These are phyloP conservation scores for Bjerkandera adusta DNA, from an alignment of 1,284 basidiomycete species.

Conservation along the genomic window DNA sequence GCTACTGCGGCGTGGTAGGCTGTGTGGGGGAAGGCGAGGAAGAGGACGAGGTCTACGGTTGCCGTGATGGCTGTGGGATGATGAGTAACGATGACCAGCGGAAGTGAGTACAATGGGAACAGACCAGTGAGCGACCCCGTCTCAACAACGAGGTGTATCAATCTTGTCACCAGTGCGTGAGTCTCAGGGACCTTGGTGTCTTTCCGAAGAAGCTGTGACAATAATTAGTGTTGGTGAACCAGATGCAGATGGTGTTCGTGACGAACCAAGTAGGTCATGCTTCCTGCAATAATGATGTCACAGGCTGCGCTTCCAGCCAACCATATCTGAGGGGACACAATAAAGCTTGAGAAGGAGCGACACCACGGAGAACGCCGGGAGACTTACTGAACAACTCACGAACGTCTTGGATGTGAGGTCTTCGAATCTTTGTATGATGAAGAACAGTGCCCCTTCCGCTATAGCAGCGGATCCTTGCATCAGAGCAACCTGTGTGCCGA, in stretches of 20 bases:
- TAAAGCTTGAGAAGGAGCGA: background rate
- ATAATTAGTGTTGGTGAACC: background rate
- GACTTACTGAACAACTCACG: conserved; percentile 3
- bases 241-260: background rate
- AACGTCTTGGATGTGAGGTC: background rate
- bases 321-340: conserved; percentile 22
- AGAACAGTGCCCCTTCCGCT: background rate
- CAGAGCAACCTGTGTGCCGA: background rate
- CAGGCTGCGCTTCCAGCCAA: conserved; percentile 26
- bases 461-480: conserved; percentile 1
- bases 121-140: conserved; percentile 29
- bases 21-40: conserved; percentile 26
- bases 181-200: conserved; percentile 23
- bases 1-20: conserved; percentile 30
- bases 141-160: conserved; percentile 26
- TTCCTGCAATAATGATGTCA: conserved; percentile 26
- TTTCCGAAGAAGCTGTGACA: background rate
- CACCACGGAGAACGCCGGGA: background rate
- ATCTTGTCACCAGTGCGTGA: conserved; percentile 21
- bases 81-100: background rate
- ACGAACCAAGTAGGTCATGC: conserved; percentile 26
- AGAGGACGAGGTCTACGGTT: conserved; percentile 28
- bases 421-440: conserved; percentile 2
- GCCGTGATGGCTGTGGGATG: background rate
- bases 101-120: conserved; percentile 25